Evolutionary conservation across 495 filamentous ascomycete genomes (phyloP).

Genomic region (Neurospora discreta): DNA sequence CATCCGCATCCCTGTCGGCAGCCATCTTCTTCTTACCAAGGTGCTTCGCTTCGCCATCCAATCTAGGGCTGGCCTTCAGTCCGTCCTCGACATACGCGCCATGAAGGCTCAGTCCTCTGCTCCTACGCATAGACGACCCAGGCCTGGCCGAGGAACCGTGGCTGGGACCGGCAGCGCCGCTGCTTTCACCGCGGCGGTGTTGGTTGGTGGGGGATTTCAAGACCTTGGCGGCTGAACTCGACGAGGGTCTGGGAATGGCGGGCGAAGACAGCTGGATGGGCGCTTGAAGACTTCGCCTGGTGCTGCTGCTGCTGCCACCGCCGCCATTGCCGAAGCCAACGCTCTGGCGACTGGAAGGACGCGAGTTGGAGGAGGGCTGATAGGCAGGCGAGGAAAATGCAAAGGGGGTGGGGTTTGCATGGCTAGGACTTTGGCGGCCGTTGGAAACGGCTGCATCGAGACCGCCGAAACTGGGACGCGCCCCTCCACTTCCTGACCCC

Average conservation of each 20-base stretch:
- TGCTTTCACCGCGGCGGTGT: conserved; percentile 27
- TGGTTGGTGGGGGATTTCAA: conserved; percentile 13
- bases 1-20: conserved; percentile 69
- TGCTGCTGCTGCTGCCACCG: neutral
- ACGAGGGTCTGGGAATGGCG: conserved; percentile 2
- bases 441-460: neutral
- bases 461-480: neutral
- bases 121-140: neutral
- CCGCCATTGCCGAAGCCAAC: neutral
- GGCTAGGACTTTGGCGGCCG: conserved; percentile 2
- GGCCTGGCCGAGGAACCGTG: conserved; percentile 7
- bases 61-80: conserved; percentile 28
- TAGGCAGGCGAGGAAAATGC: conserved; percentile 11
- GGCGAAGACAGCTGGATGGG: neutral
- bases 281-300: neutral
- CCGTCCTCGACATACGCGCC: conserved; percentile 9
- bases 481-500: neutral
- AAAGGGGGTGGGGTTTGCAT: conserved; percentile 2
- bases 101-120: neutral
- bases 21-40: conserved; percentile 54
- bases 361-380: conserved; percentile 9
- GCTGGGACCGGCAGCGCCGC: conserved; percentile 17
- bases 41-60: conserved; percentile 50
- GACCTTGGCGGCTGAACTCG: neutral
- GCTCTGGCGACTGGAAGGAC: conserved; percentile 21